Evolutionary conservation across 345 rosid species (phyloP), one percentile per base, ranked within the genome.

Genomic region (Citrus glauca): DNA sequence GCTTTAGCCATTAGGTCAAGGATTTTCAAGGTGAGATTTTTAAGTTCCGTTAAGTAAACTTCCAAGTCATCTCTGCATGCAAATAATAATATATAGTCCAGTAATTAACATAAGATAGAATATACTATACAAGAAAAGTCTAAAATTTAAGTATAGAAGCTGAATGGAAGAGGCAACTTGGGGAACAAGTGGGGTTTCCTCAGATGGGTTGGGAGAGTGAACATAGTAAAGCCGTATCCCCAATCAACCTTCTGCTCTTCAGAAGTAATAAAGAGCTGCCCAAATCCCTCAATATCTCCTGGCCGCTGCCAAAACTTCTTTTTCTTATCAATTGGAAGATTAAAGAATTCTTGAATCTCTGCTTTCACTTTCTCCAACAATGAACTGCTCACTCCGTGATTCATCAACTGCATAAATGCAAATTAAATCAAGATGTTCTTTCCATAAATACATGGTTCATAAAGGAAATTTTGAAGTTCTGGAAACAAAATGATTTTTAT

Each of bases 301-400:
- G 56, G 56, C 17, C 16, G 56, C 2, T 50, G 56, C 81, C 62
- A 48, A 9, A 62, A 79, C 6, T 60, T 77, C 22, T 79, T 73
- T 79, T 85, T 85, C 62, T 82, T 80, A 66, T 85, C 87, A 83
- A 73, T 66, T 30, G 87, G 75, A 14, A 79, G 63, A 25, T 79
- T 70, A 71, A 84, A 81, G 19, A 84, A 82, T 6, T 82, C 68
- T 38, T 79, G 70, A 14, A 82, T 71, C 60, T 82, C 79, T 17
- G 1, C 22, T 77, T 84, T 84, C 37, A 84, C 59, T 67, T 74
- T 82, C 72, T 79, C 85, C 79, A 84, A 2, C 14, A 79, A 16
- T 33, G 79, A 45, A 63, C 24, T 9, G 50, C 55, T 71, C 72
- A 82, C 85, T 77, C 61, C 77, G 66, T 85, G 83, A 66, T 85